phyloP scores from a whole-genome alignment of 2,329 filamentous ascomycete genomes.

The Triangularia verruculosa region DNA sequence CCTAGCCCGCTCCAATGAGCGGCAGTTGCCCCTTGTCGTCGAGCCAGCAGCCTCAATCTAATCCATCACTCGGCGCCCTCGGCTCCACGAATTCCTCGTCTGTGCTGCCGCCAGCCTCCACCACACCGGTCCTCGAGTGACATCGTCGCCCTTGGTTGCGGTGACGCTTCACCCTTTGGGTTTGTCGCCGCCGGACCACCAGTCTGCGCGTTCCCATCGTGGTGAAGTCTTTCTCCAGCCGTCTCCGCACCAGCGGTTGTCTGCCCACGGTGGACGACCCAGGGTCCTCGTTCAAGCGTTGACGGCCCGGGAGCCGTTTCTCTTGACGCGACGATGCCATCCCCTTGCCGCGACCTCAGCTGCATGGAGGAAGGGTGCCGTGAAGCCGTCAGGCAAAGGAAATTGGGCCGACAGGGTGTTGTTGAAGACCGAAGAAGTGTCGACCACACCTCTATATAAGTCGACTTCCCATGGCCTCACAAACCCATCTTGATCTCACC shows the following conservation, averaged over 20 bases:
- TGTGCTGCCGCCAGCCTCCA: constrained; percentile 9
- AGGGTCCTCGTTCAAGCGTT: constrained; percentile 17
- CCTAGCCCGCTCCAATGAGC: constrained; percentile 25
- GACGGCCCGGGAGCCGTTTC: constrained; percentile 27
- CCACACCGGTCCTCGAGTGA: constrained; percentile 20
- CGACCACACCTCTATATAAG: constrained; percentile 23
- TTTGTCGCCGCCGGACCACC: constrained; percentile 14
- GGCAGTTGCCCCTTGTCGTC: constrained; percentile 23
- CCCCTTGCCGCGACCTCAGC: constrained; percentile 12
- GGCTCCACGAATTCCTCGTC: constrained; percentile 23
- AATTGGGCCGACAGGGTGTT: background rate
- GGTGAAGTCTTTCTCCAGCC: background rate
- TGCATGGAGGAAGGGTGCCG: constrained; percentile 17
- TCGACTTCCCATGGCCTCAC: constrained; percentile 10
- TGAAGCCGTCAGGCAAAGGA: constrained; percentile 6
- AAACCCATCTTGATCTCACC: constrained; percentile 16
- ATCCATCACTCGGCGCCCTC: constrained; percentile 15
- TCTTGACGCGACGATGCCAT: constrained; percentile 4
- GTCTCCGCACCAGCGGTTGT: constrained; percentile 11
- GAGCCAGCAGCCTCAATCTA: constrained; percentile 24
- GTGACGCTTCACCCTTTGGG: constrained; percentile 23
- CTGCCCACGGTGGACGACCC: constrained; percentile 7
- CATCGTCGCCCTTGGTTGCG: constrained; percentile 20
- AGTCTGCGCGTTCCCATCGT: constrained; percentile 8
- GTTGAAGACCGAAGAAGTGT: background rate